phyloP scores from a whole-genome alignment of 345 rosid species.

The Toxicodendron radicans region DNA sequence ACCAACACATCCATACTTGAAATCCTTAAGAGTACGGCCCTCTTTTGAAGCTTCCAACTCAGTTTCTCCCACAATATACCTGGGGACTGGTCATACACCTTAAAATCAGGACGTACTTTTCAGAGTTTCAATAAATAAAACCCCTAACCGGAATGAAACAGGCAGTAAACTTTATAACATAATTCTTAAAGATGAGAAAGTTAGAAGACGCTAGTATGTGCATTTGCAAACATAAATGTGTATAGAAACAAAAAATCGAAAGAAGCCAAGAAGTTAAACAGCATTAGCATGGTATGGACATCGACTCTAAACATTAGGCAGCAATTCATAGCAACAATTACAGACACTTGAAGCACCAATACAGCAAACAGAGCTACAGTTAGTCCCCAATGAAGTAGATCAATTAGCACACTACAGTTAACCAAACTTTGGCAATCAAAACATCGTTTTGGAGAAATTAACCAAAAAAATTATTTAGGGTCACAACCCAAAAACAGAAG shows the following conservation, averaged over 20 bases:
- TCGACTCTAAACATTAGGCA: not conserved
- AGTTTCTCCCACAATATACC: constrained; percentile 34
- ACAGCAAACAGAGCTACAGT: too few species aligned
- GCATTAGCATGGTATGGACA: not conserved
- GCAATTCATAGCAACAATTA: not conserved
- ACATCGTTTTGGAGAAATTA: not conserved
- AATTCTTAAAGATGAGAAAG: not conserved
- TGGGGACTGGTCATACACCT: constrained; percentile 34
- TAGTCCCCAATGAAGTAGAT: not conserved
- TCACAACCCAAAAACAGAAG: not conserved
- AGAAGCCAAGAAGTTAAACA: not conserved
- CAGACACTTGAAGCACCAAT: not conserved
- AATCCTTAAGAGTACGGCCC: constrained; percentile 35
- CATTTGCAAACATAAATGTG: not conserved
- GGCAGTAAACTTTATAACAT: not conserved
- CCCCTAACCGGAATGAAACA: not conserved
- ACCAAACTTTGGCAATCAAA: constrained; percentile 1
- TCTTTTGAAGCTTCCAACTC: constrained; percentile 44
- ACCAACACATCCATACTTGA: constrained; percentile 49
- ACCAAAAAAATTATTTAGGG: not conserved
- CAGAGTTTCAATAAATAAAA: not conserved
- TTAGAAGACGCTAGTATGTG: not conserved
- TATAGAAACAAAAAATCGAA: not conserved
- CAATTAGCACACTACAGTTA: not conserved
- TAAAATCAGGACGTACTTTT: constrained; percentile 14